These are phyloP conservation scores for Rhododendron ferrugineum DNA, from an alignment of 148 eudicot species.

Conservation along the genomic window DNA sequence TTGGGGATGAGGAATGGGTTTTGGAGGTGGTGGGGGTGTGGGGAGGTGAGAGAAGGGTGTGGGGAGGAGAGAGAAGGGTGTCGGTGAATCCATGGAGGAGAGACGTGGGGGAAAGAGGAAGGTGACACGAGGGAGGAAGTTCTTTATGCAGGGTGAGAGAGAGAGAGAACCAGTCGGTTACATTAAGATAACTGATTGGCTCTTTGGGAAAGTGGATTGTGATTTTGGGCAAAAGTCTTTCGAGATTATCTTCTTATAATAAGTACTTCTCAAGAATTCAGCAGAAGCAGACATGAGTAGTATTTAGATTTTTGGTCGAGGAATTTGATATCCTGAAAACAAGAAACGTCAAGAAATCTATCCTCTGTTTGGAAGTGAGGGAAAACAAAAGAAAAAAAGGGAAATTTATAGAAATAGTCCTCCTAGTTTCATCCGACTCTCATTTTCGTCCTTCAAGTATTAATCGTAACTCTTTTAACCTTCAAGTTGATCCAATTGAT, in stretches of 20 bases:
- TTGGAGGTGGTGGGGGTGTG: neutral
- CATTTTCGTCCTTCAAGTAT: too few relatives aligned
- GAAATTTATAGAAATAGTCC: too few relatives aligned
- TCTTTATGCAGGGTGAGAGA: neutral
- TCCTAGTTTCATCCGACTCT: too few relatives aligned
- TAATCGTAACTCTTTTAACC: too few relatives aligned
- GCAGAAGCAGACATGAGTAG: neutral
- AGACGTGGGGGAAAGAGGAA: slow-evolving; percentile 40
- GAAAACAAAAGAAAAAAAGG: too few relatives aligned
- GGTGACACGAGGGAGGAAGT: slow-evolving; percentile 39
- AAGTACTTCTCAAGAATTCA: neutral
- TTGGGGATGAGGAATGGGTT: neutral
- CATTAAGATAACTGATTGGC: neutral
- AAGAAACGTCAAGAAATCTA: too few relatives aligned
- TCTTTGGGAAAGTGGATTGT: neutral
- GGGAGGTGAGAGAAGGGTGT: slow-evolving; percentile 9
- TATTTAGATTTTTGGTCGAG: neutral
- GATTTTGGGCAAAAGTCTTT: neutral
- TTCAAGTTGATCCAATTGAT: too few relatives aligned
- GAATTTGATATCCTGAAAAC: neutral
- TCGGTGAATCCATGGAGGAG: slow-evolving; percentile 14
- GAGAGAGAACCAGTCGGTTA: neutral
- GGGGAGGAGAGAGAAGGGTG: slow-evolving; percentile 10
- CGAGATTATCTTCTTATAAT: neutral
- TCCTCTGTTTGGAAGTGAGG: too few relatives aligned